phyloP scores from a whole-genome alignment of 768 basidiomycete species.

The Boletus reticulatus region DNA sequence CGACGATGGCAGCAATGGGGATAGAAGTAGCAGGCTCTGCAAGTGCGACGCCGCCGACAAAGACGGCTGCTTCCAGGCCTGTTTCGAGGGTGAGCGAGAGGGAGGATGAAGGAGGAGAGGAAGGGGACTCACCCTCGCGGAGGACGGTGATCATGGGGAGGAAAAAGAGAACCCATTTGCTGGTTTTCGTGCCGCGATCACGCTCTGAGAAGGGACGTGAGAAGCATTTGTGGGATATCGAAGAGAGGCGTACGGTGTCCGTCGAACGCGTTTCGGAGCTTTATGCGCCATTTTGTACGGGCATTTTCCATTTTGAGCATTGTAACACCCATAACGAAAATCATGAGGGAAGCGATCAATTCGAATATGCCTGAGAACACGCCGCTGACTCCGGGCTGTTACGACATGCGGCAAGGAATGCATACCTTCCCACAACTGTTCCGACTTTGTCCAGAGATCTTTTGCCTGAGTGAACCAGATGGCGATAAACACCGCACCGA shows the following conservation, averaged over 20 bases:
- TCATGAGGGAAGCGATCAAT: conserved; percentile 73
- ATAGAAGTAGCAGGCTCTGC: conserved; percentile 80
- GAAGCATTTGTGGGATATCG: not conserved
- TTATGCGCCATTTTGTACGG: conserved; percentile 89
- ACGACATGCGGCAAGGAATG: not conserved
- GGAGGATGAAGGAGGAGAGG: not conserved
- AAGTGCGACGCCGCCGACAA: conserved; percentile 92
- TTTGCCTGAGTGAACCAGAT: conserved; percentile 92
- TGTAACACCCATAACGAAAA: conserved; percentile 89
- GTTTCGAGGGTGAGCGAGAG: not conserved
- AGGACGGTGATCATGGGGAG: conserved; percentile 91
- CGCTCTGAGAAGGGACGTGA: conserved; percentile 31
- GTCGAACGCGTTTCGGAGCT: conserved; percentile 77
- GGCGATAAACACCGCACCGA: conserved; percentile 91
- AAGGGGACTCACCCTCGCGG: conserved; percentile 66
- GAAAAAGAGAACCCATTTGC: conserved; percentile 87
- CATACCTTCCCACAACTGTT: conserved; percentile 90
- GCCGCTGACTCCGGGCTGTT: not conserved
- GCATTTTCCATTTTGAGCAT: conserved; percentile 97
- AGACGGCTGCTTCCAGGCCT: conserved; percentile 89
- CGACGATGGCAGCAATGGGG: conserved; percentile 87
- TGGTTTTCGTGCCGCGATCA: conserved; percentile 48
- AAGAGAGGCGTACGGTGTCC: conserved; percentile 41
- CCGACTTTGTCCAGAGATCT: conserved; percentile 81
- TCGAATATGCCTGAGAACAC: conserved; percentile 56